Conservation (phyloP, 1,284 basidiomycete species). For the Tilletia caries region DNA sequence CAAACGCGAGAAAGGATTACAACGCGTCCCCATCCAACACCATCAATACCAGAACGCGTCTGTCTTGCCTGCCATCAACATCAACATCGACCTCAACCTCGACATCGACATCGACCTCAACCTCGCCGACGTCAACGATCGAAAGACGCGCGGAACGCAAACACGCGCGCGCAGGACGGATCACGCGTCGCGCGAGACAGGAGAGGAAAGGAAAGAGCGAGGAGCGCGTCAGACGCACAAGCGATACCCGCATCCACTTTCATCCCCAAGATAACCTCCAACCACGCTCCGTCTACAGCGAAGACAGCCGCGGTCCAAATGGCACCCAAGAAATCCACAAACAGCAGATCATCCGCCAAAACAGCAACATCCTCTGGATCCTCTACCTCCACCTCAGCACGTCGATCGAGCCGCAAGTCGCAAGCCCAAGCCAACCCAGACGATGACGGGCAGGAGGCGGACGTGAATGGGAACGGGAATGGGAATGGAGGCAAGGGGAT, state of each 20-base stretch:
- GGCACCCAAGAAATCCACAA: constrained; percentile 10
- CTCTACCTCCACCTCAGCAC: background rate
- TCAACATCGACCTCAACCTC: background rate
- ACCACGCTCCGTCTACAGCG: no score
- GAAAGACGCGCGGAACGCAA: background rate
- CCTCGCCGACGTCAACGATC: background rate
- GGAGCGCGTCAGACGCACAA: no score
- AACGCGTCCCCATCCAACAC: background rate
- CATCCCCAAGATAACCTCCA: no score
- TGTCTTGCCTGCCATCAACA: background rate
- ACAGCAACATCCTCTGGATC: background rate
- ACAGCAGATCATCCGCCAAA: background rate
- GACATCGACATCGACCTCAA: background rate
- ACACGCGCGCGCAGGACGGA: background rate
- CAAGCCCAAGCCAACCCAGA: background rate
- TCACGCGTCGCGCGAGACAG: no score
- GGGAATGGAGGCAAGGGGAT: background rate
- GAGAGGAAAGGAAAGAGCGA: no score
- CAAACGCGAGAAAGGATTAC: background rate
- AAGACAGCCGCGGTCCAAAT: no score
- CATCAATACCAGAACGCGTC: background rate
- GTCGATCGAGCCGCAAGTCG: background rate
- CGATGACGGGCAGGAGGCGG: background rate
- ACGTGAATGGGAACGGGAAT: background rate
- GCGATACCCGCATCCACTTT: no score